phyloP scores from a whole-genome alignment of 2,329 filamentous ascomycete genomes.

The Leptographium wingfieldii region DNA sequence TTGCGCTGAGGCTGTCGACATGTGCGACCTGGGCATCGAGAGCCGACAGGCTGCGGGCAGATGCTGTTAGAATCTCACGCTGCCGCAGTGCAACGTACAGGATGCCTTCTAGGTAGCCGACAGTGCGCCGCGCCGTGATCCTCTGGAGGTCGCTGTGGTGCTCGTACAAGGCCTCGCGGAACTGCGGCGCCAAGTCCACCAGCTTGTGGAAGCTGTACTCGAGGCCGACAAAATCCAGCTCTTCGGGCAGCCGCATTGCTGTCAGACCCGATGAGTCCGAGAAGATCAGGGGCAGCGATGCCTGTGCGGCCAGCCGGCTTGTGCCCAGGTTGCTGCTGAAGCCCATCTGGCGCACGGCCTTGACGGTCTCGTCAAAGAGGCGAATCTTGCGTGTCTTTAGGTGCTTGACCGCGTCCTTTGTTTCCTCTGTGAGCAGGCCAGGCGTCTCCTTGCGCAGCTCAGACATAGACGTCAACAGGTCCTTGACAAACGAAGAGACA shows the following conservation, averaged over 20 bases:
- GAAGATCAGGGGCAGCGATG: slow-evolving; percentile 57
- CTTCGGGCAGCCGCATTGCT: slow-evolving; percentile 19
- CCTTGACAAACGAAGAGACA: slow-evolving; percentile 55
- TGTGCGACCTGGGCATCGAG: slow-evolving; percentile 9
- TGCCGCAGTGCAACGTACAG: slow-evolving; percentile 54
- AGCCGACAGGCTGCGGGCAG: neutral
- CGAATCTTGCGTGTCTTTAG: slow-evolving; percentile 84
- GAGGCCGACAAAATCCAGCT: slow-evolving; percentile 25
- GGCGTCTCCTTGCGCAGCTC: slow-evolving; percentile 79
- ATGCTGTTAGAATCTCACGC: slow-evolving; percentile 32
- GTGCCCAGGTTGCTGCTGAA: slow-evolving; percentile 71
- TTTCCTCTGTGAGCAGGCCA: slow-evolving; percentile 68
- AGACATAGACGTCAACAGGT: slow-evolving; percentile 53
- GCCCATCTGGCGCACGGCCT: slow-evolving; percentile 76
- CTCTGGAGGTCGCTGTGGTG: slow-evolving; percentile 78
- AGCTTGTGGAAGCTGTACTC: slow-evolving; percentile 71
- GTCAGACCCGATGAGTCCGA: slow-evolving; percentile 32
- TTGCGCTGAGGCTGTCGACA: slow-evolving; percentile 4
- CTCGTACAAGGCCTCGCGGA: slow-evolving; percentile 53
- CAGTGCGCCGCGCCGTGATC: slow-evolving; percentile 65
- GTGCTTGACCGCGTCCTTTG: slow-evolving; percentile 72
- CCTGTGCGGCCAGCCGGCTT: slow-evolving; percentile 60
- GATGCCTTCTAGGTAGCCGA: slow-evolving; percentile 78
- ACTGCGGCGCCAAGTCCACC: slow-evolving; percentile 57
- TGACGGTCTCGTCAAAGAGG: slow-evolving; percentile 79